Conservation (phyloP, 441 rosid species). For the Oxalis stricta region DNA sequence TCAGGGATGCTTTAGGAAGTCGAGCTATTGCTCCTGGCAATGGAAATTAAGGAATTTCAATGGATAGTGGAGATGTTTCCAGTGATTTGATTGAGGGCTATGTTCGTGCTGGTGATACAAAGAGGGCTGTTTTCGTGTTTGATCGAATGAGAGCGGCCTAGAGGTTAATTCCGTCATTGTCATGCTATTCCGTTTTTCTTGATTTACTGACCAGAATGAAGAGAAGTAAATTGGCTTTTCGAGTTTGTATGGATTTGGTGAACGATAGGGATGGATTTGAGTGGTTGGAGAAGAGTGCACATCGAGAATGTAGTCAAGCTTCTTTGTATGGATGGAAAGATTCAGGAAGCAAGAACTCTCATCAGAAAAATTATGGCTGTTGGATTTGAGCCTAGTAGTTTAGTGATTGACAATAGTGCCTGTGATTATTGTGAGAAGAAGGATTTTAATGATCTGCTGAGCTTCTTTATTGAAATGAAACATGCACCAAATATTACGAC, state of each 20-base stretch:
- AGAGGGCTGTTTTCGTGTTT: constrained; percentile 39
- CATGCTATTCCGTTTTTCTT: constrained; percentile 30
- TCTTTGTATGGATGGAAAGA: constrained; percentile 44
- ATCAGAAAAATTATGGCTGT: constrained; percentile 35
- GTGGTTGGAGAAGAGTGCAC: constrained; percentile 13
- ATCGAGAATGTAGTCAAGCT: constrained; percentile 35
- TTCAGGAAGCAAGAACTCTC: constrained; percentile 54
- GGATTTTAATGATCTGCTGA: constrained; percentile 57
- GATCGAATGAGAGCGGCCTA: constrained; percentile 34
- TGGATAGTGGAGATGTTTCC: constrained; percentile 24
- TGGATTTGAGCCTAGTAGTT: constrained; percentile 31
- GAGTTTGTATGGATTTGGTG: constrained; percentile 43
- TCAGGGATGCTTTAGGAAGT: constrained; percentile 46
- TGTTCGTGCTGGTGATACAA: constrained; percentile 27
- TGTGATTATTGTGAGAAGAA: constrained; percentile 54
- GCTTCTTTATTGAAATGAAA: constrained; percentile 35
- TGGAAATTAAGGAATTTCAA: constrained; percentile 26
- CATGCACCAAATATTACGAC: constrained; percentile 26
- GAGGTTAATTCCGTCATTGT: constrained; percentile 25
- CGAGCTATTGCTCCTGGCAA: constrained; percentile 39
- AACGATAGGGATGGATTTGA: constrained; percentile 14
- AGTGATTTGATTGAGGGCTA: constrained; percentile 42
- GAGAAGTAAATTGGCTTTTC: constrained; percentile 31
- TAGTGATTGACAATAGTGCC: constrained; percentile 33
- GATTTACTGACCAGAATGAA: constrained; percentile 36